phyloP scores from a whole-genome alignment of 2,329 filamentous ascomycete species.

The Ceratocystis colombiana region DNA sequence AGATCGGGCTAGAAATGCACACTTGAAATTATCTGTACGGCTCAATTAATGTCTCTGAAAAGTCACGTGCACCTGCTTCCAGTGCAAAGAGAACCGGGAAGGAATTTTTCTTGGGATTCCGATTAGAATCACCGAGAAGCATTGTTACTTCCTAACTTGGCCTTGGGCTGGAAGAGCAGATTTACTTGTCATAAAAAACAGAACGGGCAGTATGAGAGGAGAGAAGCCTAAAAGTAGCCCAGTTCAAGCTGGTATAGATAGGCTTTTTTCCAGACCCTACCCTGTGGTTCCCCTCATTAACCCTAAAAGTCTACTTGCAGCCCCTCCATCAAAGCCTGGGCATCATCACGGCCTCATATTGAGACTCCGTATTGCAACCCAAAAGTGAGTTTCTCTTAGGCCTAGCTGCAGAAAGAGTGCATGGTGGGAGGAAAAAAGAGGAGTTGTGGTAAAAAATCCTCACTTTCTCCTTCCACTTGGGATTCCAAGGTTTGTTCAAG shows the following conservation, averaged over 20 bases:
- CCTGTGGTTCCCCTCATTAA: slow-evolving; percentile 3
- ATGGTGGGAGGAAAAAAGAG: slow-evolving; percentile 3
- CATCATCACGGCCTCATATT: not conserved
- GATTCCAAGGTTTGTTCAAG: not conserved
- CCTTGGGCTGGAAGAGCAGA: too few relatives aligned
- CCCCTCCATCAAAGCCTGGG: not conserved
- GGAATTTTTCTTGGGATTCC: too few relatives aligned
- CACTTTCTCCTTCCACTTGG: not conserved
- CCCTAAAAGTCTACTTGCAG: not conserved
- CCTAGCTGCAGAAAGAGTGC: slow-evolving; percentile 9
- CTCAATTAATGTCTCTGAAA: too few relatives aligned
- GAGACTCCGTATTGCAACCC: not conserved
- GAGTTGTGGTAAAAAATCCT: not conserved
- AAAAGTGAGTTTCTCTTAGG: not conserved
- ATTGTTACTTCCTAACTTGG: too few relatives aligned
- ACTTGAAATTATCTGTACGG: too few relatives aligned
- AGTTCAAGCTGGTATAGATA: too few relatives aligned
- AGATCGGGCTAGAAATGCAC: too few relatives aligned
- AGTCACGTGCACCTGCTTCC: too few relatives aligned
- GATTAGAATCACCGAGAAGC: too few relatives aligned
- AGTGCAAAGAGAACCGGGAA: too few relatives aligned
- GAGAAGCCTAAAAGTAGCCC: not conserved
- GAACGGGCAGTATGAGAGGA: not conserved
- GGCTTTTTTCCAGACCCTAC: not conserved
- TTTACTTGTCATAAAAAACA: too few relatives aligned